Evolutionary conservation across 1,139 yeast genomes (phyloP), one percentile per base, ranked within the genome.

Genomic region (Candida neerlandica): DNA sequence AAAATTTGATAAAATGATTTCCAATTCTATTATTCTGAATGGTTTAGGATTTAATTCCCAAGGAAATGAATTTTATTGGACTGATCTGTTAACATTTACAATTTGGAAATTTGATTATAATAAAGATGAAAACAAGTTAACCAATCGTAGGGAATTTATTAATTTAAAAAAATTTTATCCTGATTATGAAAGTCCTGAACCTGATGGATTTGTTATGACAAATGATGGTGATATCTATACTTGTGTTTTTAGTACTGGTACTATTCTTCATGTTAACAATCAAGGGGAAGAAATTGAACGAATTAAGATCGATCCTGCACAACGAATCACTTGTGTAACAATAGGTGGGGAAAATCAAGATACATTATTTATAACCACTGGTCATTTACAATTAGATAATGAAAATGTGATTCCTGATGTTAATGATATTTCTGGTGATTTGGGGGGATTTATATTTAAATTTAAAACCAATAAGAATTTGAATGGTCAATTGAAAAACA

Each of bases 201-300:
- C 97, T 0, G 98, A 92, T 65, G 98, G 98, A 33, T 75, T 88
- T 57, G 75, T 85, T 18, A 70, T 87, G 55, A 83, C 89, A 45
- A 66, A 68, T 9, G 76, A 81, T 44, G 88, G 85, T n/a, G 76
- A 82, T 50, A 64, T 92, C 35, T 89, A 81, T 70, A 71, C 84
- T 1, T 88, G 96, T 0, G 80, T 89, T 9, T 91, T 86, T 81
- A 77, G 84, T 33, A 77, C 86, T 1, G 65, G 74, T 35, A 65
- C 79, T 19, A 82, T 91, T 10, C 73, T 82, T 38, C 82, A 82
- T 57, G 72, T 82, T 51, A 72, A 80, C 52, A 48, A 74, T 9
- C 51, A 63, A 0, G 94, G 92, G 1, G 62, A 75, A 46, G 63
- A 86, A 27, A 64, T 83, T 18, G 78, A 79, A 56, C 78, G 76